These are phyloP conservation scores for Prinsepia uniflora DNA, from an alignment of 306 rosid genomes.

Conservation along the genomic window DNA sequence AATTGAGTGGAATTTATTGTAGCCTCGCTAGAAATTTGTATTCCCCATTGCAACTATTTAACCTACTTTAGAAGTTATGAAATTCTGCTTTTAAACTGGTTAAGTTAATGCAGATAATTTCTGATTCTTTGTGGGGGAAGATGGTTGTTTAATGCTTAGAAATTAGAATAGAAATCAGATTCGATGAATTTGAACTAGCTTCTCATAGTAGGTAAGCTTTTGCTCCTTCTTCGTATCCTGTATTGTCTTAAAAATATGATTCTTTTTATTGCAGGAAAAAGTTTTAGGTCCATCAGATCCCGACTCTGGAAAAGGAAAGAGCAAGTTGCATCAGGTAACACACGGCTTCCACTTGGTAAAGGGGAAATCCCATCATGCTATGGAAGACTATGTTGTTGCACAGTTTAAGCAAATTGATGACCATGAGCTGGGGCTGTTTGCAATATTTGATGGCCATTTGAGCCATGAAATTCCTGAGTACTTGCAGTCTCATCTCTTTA, in stretches of 20 bases:
- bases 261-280: slow-evolving; percentile 57
- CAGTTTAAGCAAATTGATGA: slow-evolving; percentile 68
- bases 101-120: background rate
- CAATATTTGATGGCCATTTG: slow-evolving; percentile 93
- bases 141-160: background rate
- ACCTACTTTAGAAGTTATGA: background rate
- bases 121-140: background rate
- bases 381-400: slow-evolving; percentile 90
- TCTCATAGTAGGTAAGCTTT: background rate
- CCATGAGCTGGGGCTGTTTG: slow-evolving; percentile 84
- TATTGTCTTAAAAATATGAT: background rate
- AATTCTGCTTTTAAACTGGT: background rate
- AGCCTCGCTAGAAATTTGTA: background rate
- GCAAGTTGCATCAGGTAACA: slow-evolving; percentile 72
- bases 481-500: slow-evolving; percentile 66
- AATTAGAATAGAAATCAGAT: background rate
- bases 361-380: slow-evolving; percentile 68
- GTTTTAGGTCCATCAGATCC: slow-evolving; percentile 67
- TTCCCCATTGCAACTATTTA: background rate
- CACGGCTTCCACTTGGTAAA: slow-evolving; percentile 92
- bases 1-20: background rate
- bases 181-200: background rate
- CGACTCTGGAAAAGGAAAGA: slow-evolving; percentile 97
- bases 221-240: background rate
- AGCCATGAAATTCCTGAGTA: slow-evolving; percentile 76